Evolutionary conservation across 2,329 filamentous ascomycete genomes (phyloP).

Genomic region (Sclerotiophoma versabilis): DNA sequence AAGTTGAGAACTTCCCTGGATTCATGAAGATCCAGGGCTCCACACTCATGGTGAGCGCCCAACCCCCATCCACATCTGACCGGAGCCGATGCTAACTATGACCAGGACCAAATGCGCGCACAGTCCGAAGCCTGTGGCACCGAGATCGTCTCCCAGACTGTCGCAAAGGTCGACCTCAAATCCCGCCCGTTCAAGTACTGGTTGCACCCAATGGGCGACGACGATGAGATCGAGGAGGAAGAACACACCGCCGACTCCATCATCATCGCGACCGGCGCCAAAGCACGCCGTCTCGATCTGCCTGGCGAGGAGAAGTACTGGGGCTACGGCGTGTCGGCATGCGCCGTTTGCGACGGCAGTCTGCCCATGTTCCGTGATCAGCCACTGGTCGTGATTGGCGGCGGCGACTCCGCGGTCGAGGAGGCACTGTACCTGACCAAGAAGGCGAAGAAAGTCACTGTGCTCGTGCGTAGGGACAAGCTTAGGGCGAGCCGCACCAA

Average conservation of each 20-base stretch:
- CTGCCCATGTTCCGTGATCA: constrained; percentile 98
- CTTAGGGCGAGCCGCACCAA: constrained; percentile 91
- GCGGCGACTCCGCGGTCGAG: constrained; percentile 95
- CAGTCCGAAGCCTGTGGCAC: constrained; percentile 95
- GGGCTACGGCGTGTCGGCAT: constrained; percentile 96
- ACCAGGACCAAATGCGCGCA: constrained; percentile 82
- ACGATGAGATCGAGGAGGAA: constrained; percentile 72
- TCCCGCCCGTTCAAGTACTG: constrained; percentile 92
- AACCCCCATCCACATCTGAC: neutral
- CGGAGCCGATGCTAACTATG: constrained; percentile 18
- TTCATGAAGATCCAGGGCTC: constrained; percentile 89
- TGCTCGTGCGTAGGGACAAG: constrained; percentile 86
- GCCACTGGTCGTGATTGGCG: constrained; percentile 93
- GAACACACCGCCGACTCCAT: constrained; percentile 86
- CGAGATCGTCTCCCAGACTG: constrained; percentile 89
- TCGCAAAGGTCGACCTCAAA: constrained; percentile 81
- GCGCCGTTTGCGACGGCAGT: constrained; percentile 95
- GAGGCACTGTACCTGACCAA: constrained; percentile 98
- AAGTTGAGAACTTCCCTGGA: constrained; percentile 97
- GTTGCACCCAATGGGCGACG: constrained; percentile 76
- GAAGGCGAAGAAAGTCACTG: constrained; percentile 93
- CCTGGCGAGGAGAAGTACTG: constrained; percentile 94
- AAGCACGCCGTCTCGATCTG: constrained; percentile 82
- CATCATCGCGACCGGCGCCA: constrained; percentile 95
- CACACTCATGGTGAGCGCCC: constrained; percentile 75